A percentile compares a stretch with the other conserved stretches of the same genome.
Conservation (phyloP, 495 filamentous ascomycete species). For the Hypoxylon subgilvum region DNA sequence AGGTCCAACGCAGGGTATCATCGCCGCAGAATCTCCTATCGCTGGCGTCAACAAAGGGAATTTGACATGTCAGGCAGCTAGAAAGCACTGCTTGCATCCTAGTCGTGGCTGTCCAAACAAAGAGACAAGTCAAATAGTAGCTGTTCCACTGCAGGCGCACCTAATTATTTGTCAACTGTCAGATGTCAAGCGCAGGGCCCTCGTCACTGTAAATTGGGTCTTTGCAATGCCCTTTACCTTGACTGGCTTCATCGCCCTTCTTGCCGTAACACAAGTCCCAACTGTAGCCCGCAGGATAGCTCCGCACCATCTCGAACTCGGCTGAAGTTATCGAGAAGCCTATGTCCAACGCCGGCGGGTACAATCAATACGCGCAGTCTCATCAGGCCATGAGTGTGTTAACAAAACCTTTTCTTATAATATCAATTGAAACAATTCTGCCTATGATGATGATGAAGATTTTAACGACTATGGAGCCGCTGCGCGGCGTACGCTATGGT, state of each 20-base stretch:
- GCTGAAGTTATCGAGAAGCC: slow-evolving; percentile 62
- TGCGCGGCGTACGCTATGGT: too few relatives aligned
- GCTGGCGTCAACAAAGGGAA: slow-evolving; percentile 4
- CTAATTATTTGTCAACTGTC: neutral
- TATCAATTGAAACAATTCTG: too few relatives aligned
- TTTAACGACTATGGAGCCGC: too few relatives aligned
- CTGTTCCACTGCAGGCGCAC: neutral
- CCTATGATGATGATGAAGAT: too few relatives aligned
- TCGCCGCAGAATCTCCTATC: neutral
- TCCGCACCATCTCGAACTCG: slow-evolving; percentile 70
- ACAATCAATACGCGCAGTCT: slow-evolving; percentile 70
- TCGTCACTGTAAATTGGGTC: slow-evolving; percentile 67
- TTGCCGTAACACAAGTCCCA: slow-evolving; percentile 78
- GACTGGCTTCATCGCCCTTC: slow-evolving; percentile 57
- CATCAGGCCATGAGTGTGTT: too few relatives aligned
- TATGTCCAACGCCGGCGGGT: slow-evolving; percentile 69
- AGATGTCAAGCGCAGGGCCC: slow-evolving; percentile 57
- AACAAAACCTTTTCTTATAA: too few relatives aligned
- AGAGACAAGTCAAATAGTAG: neutral
- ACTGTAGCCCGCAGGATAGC: slow-evolving; percentile 61
- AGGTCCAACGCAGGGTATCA: neutral
- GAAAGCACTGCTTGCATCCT: neutral
- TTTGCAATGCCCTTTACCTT: slow-evolving; percentile 54
- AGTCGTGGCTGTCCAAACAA: neutral
- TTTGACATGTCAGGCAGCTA: neutral